Evolutionary conservation across 1,139 yeast species (phyloP).

Genomic region (Geotrichum restrictum): DNA sequence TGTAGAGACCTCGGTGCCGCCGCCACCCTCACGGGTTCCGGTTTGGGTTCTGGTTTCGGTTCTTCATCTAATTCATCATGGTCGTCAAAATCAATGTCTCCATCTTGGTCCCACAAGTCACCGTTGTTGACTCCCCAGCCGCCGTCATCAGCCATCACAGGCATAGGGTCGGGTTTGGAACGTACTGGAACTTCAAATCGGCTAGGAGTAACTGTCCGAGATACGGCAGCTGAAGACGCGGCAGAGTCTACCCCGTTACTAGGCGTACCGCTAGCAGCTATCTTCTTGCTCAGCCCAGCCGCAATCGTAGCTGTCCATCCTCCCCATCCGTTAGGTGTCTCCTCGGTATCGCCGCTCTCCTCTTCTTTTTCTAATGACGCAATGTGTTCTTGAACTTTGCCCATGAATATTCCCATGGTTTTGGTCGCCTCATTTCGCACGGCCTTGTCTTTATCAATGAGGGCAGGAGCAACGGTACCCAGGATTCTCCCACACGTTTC

Average conservation of each 20-base stretch:
- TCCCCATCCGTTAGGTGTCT: conserved; percentile 6
- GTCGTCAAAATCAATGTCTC: conserved; percentile 25
- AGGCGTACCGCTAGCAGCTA: background rate
- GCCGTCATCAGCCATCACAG: conserved; percentile 2
- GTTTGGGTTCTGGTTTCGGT: background rate
- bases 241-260: conserved; percentile 4
- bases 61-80: conserved; percentile 17
- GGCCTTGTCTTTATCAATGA: conserved; percentile 67
- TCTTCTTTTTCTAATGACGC: conserved; percentile 16
- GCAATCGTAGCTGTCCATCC: conserved; percentile 15
- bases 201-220: conserved; percentile 15
- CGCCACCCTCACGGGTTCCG: conserved; percentile 1
- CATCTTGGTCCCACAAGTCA: conserved; percentile 7
- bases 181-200: conserved; percentile 4
- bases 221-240: conserved; percentile 1
- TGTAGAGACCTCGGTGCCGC: background rate
- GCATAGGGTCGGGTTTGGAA: background rate
- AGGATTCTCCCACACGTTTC: conserved; percentile 79
- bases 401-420: conserved; percentile 61
- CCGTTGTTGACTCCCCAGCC: conserved; percentile 10
- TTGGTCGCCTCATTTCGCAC: conserved; percentile 70
- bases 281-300: conserved; percentile 5
- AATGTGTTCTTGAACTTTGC: conserved; percentile 63
- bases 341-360: background rate
- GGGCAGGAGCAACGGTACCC: conserved; percentile 79